Base-by-base conservation (phyloP, 106 monocot genomes). In the Dioscorea alata region DNA sequence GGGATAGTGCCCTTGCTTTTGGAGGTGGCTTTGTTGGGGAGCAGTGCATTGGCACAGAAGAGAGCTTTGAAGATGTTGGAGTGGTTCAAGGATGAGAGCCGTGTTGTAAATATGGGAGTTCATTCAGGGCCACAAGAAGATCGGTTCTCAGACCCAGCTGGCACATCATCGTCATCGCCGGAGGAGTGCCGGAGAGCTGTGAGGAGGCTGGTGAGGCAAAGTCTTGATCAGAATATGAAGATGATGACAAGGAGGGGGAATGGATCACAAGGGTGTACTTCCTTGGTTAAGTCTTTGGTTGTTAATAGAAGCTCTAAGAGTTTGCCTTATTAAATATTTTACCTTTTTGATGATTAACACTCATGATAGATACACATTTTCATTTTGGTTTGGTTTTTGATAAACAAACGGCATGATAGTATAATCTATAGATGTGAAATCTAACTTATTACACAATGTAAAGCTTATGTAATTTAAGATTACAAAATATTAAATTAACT, bases 1-100 rank as follows among this genome's bases (percentile, higher is more conserved):
- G 86, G 89, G 24, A 57, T 80, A 15, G 84, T 93, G 63, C 81
- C 71, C 13, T 60, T 71, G 24, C 72, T 93, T 8, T 67, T 93
- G n/a, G 79, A 84, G 71, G 77, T 93, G 14, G 84, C 79, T 8
- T 52, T 93, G 68, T 13, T 89, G 9, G 89, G 93, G 70, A 93
- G 75, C 6, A 42, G 42, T 50, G 33, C 74, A 2, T n/a, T 86
- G 2, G 89, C 79, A 28, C 78, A 72, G 73, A 79, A 74, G 63
- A 81, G 86, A 72, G 89, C 89, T 1, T 13, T 84, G 1, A 75
- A 75, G 79, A 71, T 89, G 63, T 48, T 93, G 63, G 68, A 82
- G 19, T 93, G 93, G 89, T 75, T 86, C 61, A 86, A 84, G 59
- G 68, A 71, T 6, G 86, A 69, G 48, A 75, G 68, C 63, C 12